Conservation (phyloP, 495 filamentous ascomycete species). For the Aspergillus baeticus region DNA sequence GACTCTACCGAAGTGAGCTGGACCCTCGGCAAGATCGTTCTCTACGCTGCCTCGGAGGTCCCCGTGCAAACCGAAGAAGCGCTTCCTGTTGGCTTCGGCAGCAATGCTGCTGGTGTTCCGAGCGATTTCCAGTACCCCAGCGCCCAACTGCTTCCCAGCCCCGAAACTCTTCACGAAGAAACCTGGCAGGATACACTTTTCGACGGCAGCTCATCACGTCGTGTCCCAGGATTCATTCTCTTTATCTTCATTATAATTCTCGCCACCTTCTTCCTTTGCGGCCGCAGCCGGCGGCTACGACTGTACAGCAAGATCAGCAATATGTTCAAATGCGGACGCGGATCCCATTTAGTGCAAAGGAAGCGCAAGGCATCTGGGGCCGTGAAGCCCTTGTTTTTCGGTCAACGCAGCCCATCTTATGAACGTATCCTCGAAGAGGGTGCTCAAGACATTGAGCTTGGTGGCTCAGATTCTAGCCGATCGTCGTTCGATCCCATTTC, state of each 20-base stretch:
- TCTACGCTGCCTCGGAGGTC: conserved; percentile 90
- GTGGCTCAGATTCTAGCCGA: conserved; percentile 57
- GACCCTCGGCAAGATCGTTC: conserved; percentile 97
- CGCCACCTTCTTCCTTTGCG: conserved; percentile 62
- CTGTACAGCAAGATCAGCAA: conserved; percentile 59
- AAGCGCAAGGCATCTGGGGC: conserved; percentile 50
- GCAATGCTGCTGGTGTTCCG: conserved; percentile 67
- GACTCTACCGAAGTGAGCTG: conserved; percentile 93
- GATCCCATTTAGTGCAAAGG: conserved; percentile 50
- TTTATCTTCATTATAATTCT: conserved; percentile 72
- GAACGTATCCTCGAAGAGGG: conserved; percentile 87
- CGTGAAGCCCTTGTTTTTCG: conserved; percentile 52
- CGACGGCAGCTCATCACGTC: conserved; percentile 56
- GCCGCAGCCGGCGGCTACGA: conserved; percentile 67
- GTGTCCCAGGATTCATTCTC: conserved; percentile 71
- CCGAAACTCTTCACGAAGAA: conserved; percentile 52
- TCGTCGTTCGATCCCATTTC: conserved; percentile 48
- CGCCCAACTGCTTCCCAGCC: conserved; percentile 45
- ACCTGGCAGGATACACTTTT: conserved; percentile 76
- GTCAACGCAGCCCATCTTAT: conserved; percentile 61
- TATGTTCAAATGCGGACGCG: conserved; percentile 48
- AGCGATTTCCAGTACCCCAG: conserved; percentile 84
- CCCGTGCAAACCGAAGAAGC: conserved; percentile 56
- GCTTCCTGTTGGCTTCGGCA: conserved; percentile 87
- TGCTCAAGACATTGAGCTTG: conserved; percentile 67